Conservation (phyloP, 805 yeast species). For the Candida silvatica region DNA sequence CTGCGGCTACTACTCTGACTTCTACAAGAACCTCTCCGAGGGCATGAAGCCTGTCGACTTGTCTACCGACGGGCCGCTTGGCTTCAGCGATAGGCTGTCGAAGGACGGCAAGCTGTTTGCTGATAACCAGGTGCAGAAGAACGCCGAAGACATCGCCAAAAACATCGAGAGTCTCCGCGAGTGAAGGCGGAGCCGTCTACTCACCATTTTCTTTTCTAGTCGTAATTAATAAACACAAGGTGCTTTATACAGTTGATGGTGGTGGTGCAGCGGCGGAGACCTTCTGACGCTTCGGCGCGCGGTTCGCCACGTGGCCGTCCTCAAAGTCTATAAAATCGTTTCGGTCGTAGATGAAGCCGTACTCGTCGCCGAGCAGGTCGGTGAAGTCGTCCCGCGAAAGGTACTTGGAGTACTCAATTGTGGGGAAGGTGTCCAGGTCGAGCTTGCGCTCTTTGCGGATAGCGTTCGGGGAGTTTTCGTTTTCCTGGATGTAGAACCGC, state of each 20-base stretch:
- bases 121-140: slow-evolving; percentile 18
- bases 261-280: no score
- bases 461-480: slow-evolving; percentile 78
- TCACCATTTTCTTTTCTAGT: neutral
- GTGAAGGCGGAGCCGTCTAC: no score
- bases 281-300: no score
- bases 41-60: slow-evolving; percentile 49
- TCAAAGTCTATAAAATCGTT: slow-evolving; percentile 19
- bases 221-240: no score
- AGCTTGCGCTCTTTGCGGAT: slow-evolving; percentile 64
- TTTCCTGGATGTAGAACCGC: slow-evolving; percentile 78
- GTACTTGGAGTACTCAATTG: slow-evolving; percentile 46
- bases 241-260: no score
- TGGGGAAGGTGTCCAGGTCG: slow-evolving; percentile 50
- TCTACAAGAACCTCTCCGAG: slow-evolving; percentile 57
- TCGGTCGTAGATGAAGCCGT: slow-evolving; percentile 15
- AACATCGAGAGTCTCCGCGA: slow-evolving; percentile 11
- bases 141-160: slow-evolving; percentile 17
- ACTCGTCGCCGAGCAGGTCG: slow-evolving; percentile 37
- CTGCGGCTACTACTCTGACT: slow-evolving; percentile 68
- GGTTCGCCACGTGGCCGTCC: no score
- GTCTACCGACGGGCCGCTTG: slow-evolving; percentile 1
- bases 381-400: slow-evolving; percentile 42
- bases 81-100: slow-evolving; percentile 12
- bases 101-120: slow-evolving; percentile 17